phyloP scores from a whole-genome alignment of 2,329 filamentous ascomycete genomes.

The Apiospora kogelbergensis region DNA sequence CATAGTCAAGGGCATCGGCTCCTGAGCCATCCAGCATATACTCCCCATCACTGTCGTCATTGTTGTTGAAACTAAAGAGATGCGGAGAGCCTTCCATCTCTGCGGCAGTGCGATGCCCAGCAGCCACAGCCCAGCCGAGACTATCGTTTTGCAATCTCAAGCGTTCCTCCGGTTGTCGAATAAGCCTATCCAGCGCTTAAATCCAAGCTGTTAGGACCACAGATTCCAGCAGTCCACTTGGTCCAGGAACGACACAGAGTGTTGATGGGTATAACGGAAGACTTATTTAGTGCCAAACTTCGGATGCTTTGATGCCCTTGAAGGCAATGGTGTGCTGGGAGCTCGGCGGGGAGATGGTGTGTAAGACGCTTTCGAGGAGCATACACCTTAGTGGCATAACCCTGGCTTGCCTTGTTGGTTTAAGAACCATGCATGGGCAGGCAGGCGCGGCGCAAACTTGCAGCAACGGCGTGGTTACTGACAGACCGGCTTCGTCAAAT shows the following conservation, averaged over 20 bases:
- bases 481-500: neutral
- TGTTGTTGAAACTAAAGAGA: conserved; percentile 22
- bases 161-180: neutral
- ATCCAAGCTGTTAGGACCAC: neutral
- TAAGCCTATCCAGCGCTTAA: neutral
- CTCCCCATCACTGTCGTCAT: conserved; percentile 19
- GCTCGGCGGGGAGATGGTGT: neutral
- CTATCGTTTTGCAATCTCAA: neutral
- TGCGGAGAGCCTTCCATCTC: conserved; percentile 25
- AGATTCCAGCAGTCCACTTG: neutral
- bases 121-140: neutral
- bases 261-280: too few relatives aligned
- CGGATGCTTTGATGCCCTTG: neutral
- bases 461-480: neutral
- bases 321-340: neutral
- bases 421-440: neutral
- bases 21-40: conserved; percentile 21
- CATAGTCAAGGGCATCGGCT: conserved; percentile 16
- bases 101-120: neutral
- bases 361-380: neutral
- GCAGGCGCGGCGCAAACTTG: neutral
- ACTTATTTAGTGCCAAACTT: neutral
- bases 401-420: neutral
- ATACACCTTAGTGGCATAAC: neutral
- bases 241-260: neutral